These are phyloP conservation scores for Fomitopsis palustris DNA, from an alignment of 1,284 basidiomycete genomes.

Conservation along the genomic window DNA sequence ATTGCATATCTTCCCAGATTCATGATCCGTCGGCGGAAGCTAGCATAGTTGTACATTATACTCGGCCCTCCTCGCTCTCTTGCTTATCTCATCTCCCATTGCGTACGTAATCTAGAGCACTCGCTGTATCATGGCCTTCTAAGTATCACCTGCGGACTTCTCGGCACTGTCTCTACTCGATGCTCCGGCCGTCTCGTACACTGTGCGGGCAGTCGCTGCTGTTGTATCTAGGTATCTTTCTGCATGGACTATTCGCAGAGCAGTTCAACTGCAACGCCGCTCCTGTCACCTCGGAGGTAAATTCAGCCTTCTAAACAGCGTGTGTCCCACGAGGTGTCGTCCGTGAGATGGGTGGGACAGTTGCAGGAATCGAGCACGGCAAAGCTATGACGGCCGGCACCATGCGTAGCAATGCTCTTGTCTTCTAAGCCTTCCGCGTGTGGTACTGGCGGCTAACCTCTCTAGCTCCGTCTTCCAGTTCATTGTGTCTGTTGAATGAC, in stretches of 20 bases:
- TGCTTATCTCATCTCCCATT: not conserved
- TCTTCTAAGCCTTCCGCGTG: too few species aligned
- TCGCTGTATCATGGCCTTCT: not conserved
- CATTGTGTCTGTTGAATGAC: too few species aligned
- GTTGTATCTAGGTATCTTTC: not conserved
- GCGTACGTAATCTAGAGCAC: not conserved
- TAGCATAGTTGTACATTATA: slow-evolving; percentile 3
- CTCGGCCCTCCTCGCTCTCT: not conserved
- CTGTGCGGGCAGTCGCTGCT: not conserved
- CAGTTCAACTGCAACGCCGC: not conserved
- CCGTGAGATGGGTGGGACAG: too few species aligned
- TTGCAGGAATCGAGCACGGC: too few species aligned
- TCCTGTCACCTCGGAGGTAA: too few species aligned
- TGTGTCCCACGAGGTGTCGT: too few species aligned
- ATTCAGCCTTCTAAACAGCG: too few species aligned
- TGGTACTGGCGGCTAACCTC: too few species aligned
- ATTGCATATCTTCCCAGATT: not conserved
- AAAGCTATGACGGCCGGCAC: too few species aligned
- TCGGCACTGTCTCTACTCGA: not conserved
- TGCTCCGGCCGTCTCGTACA: not conserved
- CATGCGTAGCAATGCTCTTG: too few species aligned
- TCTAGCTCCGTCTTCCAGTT: too few species aligned
- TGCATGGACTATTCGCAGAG: not conserved
- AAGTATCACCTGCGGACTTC: not conserved
- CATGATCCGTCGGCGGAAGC: slow-evolving; percentile 8